Conservation (phyloP, 1,284 basidiomycete genomes). For the Clitocybe nebularis region DNA sequence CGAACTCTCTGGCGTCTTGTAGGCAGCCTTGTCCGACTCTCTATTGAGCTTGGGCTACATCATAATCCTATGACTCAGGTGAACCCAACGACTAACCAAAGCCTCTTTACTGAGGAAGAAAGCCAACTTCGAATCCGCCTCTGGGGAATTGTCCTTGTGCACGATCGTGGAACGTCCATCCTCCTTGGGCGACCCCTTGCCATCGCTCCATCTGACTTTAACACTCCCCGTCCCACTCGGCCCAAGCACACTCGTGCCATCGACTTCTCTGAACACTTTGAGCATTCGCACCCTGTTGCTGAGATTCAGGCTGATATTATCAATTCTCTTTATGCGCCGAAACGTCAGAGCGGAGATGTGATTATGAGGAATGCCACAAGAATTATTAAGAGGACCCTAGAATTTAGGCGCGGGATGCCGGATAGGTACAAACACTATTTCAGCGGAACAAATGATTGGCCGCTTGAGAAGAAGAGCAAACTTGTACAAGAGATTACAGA, state of each 20-base stretch:
- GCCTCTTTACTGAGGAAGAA: slow-evolving; percentile 67
- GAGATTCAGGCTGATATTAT: slow-evolving; percentile 84
- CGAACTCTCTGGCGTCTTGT: slow-evolving; percentile 80
- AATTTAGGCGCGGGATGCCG: slow-evolving; percentile 62
- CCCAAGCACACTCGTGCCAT: slow-evolving; percentile 34
- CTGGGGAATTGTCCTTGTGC: slow-evolving; percentile 77
- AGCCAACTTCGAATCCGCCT: slow-evolving; percentile 71
- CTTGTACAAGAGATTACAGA: slow-evolving; percentile 71
- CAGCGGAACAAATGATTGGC: slow-evolving; percentile 68
- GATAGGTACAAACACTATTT: slow-evolving; percentile 71
- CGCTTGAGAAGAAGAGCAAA: slow-evolving; percentile 54
- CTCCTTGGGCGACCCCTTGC: slow-evolving; percentile 79
- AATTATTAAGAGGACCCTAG: slow-evolving; percentile 70
- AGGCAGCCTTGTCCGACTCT: slow-evolving; percentile 72
- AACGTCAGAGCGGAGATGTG: slow-evolving; percentile 57
- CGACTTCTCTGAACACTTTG: slow-evolving; percentile 69
- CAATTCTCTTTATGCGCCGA: slow-evolving; percentile 74
- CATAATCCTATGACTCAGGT: slow-evolving; percentile 72
- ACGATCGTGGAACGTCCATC: slow-evolving; percentile 80
- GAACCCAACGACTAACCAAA: slow-evolving; percentile 33
- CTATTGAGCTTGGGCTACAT: slow-evolving; percentile 77
- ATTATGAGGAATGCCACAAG: slow-evolving; percentile 72
- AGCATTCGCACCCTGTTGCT: slow-evolving; percentile 62
- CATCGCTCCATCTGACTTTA: slow-evolving; percentile 72
- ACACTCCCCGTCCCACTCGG: slow-evolving; percentile 65